Conservation (phyloP, 805 yeast genomes). For the Cyberlindnera meyerae region DNA sequence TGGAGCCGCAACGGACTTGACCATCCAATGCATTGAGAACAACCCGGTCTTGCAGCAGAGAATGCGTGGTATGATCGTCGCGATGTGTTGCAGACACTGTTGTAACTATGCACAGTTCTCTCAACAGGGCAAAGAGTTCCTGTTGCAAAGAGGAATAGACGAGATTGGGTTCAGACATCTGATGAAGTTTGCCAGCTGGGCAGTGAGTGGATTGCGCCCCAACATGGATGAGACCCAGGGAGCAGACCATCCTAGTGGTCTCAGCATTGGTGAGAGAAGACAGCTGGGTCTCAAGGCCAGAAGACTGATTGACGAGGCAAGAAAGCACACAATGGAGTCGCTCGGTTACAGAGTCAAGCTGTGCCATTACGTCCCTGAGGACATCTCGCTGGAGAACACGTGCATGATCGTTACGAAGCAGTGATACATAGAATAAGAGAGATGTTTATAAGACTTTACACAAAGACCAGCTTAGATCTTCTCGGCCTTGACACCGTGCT, state of each 20-base stretch:
- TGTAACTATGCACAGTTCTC: constrained; percentile 60
- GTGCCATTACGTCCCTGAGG: constrained; percentile 52
- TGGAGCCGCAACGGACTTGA: constrained; percentile 90
- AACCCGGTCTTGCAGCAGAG: constrained; percentile 26
- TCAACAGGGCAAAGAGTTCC: constrained; percentile 17
- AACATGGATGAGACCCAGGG: constrained; percentile 35
- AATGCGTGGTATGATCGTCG: constrained; percentile 64
- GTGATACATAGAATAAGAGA: constrained; percentile 1
- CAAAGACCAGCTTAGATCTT: constrained; percentile 62
- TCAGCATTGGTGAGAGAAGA: constrained; percentile 47
- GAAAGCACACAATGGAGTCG: constrained; percentile 44
- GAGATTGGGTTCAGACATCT: constrained; percentile 41
- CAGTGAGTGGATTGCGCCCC: constrained; percentile 63
- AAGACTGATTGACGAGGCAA: constrained; percentile 67
- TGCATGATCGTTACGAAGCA: constrained; percentile 36
- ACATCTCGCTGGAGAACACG: constrained; percentile 67
- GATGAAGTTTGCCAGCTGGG: constrained; percentile 79
- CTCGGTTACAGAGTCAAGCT: constrained; percentile 43
- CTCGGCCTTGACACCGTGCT: constrained; percentile 89
- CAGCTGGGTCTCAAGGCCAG: constrained; percentile 63
- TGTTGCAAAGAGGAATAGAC: constrained; percentile 25
- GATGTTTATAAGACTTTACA: constrained; percentile 1
- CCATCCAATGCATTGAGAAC: constrained; percentile 58
- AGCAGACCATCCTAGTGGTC: constrained; percentile 41
- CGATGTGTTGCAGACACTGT: constrained; percentile 90